Evolutionary conservation across 2,329 filamentous ascomycete genomes (phyloP).

Genomic region (Juglanconis juglandina): DNA sequence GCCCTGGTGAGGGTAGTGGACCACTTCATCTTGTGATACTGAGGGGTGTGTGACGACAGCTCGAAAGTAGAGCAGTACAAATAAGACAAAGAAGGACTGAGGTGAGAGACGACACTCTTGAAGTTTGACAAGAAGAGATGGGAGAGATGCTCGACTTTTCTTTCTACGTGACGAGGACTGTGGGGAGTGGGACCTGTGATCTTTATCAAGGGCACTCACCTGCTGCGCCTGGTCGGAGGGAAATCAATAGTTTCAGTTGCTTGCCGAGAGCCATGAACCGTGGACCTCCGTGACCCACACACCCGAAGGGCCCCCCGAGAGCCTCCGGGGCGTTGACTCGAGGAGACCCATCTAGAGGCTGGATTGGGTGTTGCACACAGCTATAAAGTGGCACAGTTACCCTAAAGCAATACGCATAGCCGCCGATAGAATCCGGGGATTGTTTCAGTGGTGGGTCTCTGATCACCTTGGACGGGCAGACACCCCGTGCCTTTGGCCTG

Average conservation of each 20-base stretch:
- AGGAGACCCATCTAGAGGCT: neutral
- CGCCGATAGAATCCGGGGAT: neutral
- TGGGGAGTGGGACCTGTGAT: no score
- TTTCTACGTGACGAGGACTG: no score
- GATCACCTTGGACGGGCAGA: neutral
- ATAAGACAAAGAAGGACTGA: neutral
- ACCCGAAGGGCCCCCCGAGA: no score
- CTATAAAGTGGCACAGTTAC: neutral
- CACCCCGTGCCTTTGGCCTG: neutral
- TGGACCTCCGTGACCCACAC: no score
- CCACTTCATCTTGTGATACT: conserved; percentile 2
- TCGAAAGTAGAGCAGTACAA: neutral
- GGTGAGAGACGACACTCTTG: neutral
- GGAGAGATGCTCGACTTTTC: no score
- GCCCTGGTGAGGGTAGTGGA: neutral
- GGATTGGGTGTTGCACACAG: neutral
- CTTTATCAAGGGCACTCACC: no score
- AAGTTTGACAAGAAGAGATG: no score
- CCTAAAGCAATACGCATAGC: neutral
- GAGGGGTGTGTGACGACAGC: neutral
- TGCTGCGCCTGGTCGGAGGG: no score
- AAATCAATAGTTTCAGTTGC: no score
- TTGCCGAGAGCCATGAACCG: no score
- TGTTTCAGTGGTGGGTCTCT: neutral
- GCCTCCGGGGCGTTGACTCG: no score